These are phyloP conservation scores for Lepiota brunneoincarnata DNA, from an alignment of 768 basidiomycete species.

Conservation along the genomic window DNA sequence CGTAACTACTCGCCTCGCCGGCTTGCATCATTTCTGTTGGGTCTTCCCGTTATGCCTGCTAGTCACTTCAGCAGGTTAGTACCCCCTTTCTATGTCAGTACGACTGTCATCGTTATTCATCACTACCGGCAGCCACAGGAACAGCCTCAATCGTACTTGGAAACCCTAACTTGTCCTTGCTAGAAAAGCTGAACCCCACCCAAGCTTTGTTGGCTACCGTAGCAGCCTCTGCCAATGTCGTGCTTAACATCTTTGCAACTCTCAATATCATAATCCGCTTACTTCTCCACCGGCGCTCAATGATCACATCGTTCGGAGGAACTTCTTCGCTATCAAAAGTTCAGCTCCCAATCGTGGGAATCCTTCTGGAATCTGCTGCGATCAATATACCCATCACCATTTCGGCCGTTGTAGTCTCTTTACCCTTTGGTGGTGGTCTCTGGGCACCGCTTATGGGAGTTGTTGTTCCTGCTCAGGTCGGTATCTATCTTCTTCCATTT, in stretches of 20 bases:
- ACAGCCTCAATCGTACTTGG: neutral
- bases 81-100: too few species aligned
- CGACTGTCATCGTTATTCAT: too few species aligned
- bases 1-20: neutral
- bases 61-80: neutral
- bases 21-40: neutral
- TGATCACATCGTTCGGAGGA: neutral
- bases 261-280: neutral
- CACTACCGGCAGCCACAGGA: neutral
- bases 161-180: neutral
- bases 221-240: neutral
- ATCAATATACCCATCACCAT: conserved; percentile 3
- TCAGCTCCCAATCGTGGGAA: neutral
- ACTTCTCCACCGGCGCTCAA: neutral
- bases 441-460: neutral
- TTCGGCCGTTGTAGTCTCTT: neutral
- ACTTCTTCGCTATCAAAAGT: neutral
- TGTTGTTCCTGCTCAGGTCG: conserved; percentile 3
- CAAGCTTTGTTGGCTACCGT: neutral
- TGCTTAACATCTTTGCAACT: conserved; percentile 5
- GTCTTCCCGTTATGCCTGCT: neutral
- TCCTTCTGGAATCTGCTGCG: neutral
- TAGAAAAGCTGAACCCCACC: neutral
- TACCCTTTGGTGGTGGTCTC: neutral
- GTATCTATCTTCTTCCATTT: neutral